Percentiles rank a stretch among this genome's conserved stretches.
Conservation (phyloP, 352 stramenopile genomes). For the Aphanomyces cochlioides region DNA sequence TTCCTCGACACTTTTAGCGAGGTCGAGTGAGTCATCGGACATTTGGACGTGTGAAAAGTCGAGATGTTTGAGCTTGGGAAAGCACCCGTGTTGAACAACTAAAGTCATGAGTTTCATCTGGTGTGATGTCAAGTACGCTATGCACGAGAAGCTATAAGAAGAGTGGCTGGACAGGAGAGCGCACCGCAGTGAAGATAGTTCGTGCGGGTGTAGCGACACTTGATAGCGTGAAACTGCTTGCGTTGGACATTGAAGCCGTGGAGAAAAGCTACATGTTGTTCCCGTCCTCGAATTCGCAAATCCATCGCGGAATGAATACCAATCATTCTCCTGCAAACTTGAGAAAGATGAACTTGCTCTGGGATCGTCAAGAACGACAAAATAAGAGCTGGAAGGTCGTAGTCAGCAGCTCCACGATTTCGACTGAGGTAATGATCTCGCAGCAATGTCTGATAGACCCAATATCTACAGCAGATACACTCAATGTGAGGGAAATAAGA, state of each 20-base stretch:
- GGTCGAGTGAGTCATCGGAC: background rate
- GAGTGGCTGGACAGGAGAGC: background rate
- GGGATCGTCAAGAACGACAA: conserved; percentile 8
- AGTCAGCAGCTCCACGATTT: conserved; percentile 9
- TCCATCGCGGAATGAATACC: conserved; percentile 4
- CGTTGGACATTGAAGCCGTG: conserved; percentile 23
- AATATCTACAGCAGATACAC: conserved; percentile 3
- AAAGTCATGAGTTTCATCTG: conserved; percentile 11
- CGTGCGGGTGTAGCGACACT: conserved; percentile 5
- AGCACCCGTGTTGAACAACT: conserved; percentile 15
- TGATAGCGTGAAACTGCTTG: conserved; percentile 22
- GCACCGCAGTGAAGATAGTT: background rate
- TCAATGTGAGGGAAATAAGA: background rate
- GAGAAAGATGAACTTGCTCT: conserved; percentile 3
- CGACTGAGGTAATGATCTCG: conserved; percentile 18
- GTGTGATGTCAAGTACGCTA: conserved; percentile 20
- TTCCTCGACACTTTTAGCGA: background rate
- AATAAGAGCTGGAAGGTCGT: conserved; percentile 10
- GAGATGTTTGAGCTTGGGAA: conserved; percentile 15
- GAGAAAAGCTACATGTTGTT: conserved; percentile 16
- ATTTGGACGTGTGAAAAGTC: conserved; percentile 7
- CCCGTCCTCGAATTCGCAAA: conserved; percentile 12
- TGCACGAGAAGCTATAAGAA: background rate
- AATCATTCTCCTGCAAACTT: conserved; percentile 4
- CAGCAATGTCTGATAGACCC: conserved; percentile 25